phyloP scores from a whole-genome alignment of 345 rosid species.

The Syzygium jambos region DNA sequence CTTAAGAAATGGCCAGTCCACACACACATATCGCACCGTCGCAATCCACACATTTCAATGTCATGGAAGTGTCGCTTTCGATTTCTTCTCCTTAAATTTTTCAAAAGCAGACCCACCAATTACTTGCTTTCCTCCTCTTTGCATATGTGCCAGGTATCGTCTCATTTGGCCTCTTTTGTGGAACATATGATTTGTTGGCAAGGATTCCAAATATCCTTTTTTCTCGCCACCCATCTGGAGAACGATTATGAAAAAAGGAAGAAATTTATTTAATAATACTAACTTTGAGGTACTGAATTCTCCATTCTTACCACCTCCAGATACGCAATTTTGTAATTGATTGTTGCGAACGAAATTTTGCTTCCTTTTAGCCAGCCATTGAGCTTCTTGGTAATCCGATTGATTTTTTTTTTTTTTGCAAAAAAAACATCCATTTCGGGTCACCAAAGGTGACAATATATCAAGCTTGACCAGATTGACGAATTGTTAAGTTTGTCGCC shows the following conservation, averaged over 20 bases:
- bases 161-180: not conserved
- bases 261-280: not conserved
- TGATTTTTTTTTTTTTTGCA: no score
- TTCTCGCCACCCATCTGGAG: not conserved
- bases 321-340: not conserved
- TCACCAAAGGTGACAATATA: not conserved
- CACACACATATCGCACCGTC: not conserved
- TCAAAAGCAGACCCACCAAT: not conserved
- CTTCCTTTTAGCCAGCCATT: not conserved
- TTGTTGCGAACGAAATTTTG: not conserved
- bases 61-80: not conserved
- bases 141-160: not conserved
- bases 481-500: no score
- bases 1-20: not conserved
- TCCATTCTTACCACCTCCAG: not conserved
- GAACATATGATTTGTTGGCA: not conserved
- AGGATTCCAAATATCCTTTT: not conserved
- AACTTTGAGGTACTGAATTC: not conserved
- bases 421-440: not conserved
- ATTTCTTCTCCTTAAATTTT: not conserved
- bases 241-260: not conserved
- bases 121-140: not conserved
- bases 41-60: not conserved
- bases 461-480: not conserved
- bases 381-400: not conserved